phyloP scores from a whole-genome alignment of 2,329 filamentous ascomycete species.

The Colletotrichum orchidophilum region DNA sequence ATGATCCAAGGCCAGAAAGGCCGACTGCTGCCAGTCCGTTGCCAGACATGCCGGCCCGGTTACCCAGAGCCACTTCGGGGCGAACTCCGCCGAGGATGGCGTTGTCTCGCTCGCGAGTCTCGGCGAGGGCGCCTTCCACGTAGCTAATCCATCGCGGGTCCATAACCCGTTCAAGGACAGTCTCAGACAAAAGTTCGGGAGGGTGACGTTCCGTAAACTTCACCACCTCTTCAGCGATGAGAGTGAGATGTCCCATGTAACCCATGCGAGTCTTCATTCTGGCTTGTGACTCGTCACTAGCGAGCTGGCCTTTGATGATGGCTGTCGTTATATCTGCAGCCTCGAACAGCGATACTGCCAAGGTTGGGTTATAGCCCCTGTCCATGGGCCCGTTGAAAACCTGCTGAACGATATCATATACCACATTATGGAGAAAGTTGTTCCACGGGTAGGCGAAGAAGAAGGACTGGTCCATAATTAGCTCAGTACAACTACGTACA shows the following conservation, averaged over 20 bases:
- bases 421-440: conserved; percentile 98
- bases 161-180: conserved; percentile 88
- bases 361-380: conserved; percentile 86
- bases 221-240: conserved; percentile 97
- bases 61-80: conserved; percentile 87
- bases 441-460: conserved; percentile 99
- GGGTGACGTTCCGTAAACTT: conserved; percentile 97
- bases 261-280: conserved; percentile 90
- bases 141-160: conserved; percentile 93
- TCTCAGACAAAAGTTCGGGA: conserved; percentile 84
- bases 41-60: conserved; percentile 68
- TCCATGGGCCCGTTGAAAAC: conserved; percentile 99
- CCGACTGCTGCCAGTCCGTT: conserved; percentile 53
- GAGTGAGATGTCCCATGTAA: conserved; percentile 97
- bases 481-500: not conserved
- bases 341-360: conserved; percentile 94
- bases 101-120: conserved; percentile 95
- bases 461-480: conserved; percentile 72
- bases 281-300: conserved; percentile 85
- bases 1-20: conserved; percentile 49
- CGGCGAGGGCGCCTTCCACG: conserved; percentile 90
- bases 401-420: conserved; percentile 98
- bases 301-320: conserved; percentile 89
- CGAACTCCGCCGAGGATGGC: conserved; percentile 96
- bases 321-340: conserved; percentile 88